These are phyloP conservation scores for Penicillium palitans DNA, from an alignment of 2,329 filamentous ascomycete species.

Conservation along the genomic window DNA sequence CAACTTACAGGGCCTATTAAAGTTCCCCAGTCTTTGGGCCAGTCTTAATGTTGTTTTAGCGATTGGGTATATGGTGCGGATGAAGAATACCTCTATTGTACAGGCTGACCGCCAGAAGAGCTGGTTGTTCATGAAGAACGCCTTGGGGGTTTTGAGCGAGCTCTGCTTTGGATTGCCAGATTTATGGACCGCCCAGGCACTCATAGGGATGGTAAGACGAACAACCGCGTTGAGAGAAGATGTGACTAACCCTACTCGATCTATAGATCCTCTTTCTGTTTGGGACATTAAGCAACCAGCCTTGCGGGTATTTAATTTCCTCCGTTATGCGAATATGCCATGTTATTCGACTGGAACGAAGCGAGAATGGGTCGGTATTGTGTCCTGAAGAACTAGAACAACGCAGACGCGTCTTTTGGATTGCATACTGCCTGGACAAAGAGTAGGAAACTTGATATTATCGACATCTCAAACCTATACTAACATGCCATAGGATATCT, in stretches of 20 bases:
- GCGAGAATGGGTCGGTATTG: background rate
- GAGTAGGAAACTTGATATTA: background rate
- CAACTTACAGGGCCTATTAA: background rate
- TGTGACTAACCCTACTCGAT: background rate
- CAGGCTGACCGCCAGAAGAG: background rate
- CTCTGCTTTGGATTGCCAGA: background rate
- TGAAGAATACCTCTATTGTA: background rate
- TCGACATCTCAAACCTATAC: background rate
- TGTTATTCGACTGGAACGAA: background rate
- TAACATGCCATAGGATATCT: background rate
- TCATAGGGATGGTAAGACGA: background rate
- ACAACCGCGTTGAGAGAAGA: background rate
- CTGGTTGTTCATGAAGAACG: background rate
- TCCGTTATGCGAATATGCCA: background rate
- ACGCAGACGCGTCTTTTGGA: background rate
- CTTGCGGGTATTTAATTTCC: background rate
- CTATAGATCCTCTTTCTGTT: background rate
- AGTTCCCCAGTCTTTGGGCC: background rate
- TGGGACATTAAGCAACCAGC: background rate
- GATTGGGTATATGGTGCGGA: background rate
- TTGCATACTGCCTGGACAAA: background rate
- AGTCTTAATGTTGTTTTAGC: background rate
- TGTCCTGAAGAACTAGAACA: background rate
- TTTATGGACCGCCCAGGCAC: background rate
- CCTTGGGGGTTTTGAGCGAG: background rate